phyloP scores from a whole-genome alignment of 805 yeast species.

The Kluyveromyces siamensis region DNA sequence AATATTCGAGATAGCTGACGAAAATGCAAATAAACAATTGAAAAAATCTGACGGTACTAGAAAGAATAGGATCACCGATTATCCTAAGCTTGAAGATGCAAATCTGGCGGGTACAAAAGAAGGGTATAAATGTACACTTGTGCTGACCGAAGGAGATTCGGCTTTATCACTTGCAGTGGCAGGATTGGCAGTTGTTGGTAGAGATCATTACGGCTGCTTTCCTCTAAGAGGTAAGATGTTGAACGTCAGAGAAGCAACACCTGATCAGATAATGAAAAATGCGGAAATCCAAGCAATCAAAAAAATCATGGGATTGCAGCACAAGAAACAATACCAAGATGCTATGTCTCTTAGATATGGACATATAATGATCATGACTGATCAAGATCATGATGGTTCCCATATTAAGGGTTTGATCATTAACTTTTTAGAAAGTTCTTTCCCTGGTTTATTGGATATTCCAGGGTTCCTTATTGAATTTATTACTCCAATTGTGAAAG shows the following conservation, averaged over 20 bases:
- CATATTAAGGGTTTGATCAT: slow-evolving; percentile 94
- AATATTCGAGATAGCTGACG: slow-evolving; percentile 73
- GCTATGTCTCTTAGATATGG: slow-evolving; percentile 80
- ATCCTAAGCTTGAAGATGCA: slow-evolving; percentile 89
- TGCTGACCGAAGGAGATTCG: slow-evolving; percentile 95
- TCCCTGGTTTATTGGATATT: slow-evolving; percentile 83
- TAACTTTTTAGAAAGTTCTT: slow-evolving; percentile 85
- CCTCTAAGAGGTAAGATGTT: slow-evolving; percentile 92
- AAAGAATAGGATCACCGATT: slow-evolving; percentile 78
- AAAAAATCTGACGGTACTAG: slow-evolving; percentile 83
- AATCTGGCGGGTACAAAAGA: slow-evolving; percentile 92
- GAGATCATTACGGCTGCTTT: slow-evolving; percentile 91
- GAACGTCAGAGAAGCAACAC: slow-evolving; percentile 92
- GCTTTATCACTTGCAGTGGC: slow-evolving; percentile 88
- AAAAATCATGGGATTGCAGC: slow-evolving; percentile 92
- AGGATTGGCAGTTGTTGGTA: slow-evolving; percentile 89
- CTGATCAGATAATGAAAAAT: slow-evolving; percentile 90
- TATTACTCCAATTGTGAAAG: slow-evolving; percentile 93
- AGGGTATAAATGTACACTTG: slow-evolving; percentile 84
- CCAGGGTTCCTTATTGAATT: slow-evolving; percentile 92
- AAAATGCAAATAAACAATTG: slow-evolving; percentile 79
- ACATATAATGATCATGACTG: slow-evolving; percentile 97
- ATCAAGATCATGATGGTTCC: slow-evolving; percentile 99
- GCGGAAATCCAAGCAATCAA: slow-evolving; percentile 92
- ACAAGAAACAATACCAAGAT: slow-evolving; percentile 73